phyloP scores from a whole-genome alignment of 768 basidiomycete species.

The Antrodiella citrinella region DNA sequence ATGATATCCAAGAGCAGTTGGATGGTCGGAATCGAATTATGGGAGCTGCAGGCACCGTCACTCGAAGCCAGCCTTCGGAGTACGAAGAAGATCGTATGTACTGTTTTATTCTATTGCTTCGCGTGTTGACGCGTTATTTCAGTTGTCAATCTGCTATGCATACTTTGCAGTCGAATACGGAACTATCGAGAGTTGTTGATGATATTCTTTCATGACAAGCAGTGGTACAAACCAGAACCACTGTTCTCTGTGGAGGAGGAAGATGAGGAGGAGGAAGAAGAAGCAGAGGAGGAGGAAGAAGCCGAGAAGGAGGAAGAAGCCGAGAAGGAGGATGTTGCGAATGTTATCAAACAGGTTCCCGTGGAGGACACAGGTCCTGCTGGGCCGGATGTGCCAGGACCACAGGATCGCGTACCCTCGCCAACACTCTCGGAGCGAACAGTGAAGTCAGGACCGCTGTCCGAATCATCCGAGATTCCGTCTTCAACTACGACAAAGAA shows the following conservation, averaged over 20 bases:
- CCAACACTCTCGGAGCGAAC: conserved; percentile 57
- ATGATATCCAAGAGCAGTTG: conserved; percentile 81
- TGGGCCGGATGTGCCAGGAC: conserved; percentile 5
- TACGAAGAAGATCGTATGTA: conserved; percentile 81
- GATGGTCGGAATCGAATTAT: conserved; percentile 70
- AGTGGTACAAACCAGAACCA: conserved; percentile 75
- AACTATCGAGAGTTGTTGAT: conserved; percentile 85
- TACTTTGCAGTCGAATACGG: conserved; percentile 86
- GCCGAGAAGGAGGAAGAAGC: conserved; percentile 18
- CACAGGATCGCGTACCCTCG: conserved; percentile 32
- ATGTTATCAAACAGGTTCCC: conserved; percentile 17
- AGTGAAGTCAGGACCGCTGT: conserved; percentile 31
- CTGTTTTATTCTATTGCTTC: not conserved
- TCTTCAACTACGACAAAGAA: conserved; percentile 42
- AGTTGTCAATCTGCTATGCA: conserved; percentile 92
- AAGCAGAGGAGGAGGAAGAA: conserved; percentile 32
- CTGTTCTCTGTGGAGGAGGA: conserved; percentile 71
- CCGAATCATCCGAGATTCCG: conserved; percentile 16
- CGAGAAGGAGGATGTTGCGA: conserved; percentile 11
- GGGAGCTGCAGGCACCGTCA: conserved; percentile 75
- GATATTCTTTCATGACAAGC: conserved; percentile 96
- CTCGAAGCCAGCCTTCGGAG: conserved; percentile 69
- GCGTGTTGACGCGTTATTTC: conserved; percentile 8
- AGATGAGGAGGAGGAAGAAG: conserved; percentile 54
- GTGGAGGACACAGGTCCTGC: conserved; percentile 9